Conservation (phyloP, 306 rosid genomes). For the Argentina anserina region DNA sequence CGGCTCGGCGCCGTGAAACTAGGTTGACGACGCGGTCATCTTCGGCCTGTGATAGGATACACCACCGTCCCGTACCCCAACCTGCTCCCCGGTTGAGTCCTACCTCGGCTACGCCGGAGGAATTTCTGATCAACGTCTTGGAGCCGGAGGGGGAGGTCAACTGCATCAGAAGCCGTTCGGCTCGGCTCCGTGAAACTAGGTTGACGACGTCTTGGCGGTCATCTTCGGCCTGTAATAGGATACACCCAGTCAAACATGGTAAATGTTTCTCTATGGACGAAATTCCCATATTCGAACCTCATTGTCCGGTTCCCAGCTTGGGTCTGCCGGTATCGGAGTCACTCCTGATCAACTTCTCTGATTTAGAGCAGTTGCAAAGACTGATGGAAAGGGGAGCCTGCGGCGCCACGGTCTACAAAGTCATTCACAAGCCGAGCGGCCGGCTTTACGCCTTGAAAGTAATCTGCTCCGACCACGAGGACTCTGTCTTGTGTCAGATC, state of each 20-base stretch:
- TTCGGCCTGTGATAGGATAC: not conserved
- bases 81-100: not conserved
- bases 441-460: constrained; percentile 66
- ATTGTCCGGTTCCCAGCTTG: not conserved
- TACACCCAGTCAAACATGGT: not conserved
- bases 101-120: not conserved
- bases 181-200: not conserved
- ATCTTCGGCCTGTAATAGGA: not conserved
- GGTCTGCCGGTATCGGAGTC: not conserved
- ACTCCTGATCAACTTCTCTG: not conserved
- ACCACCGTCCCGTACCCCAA: not conserved
- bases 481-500: constrained; percentile 71
- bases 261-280: not conserved
- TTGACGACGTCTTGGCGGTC: not conserved
- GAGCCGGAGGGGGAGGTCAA: not conserved
- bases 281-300: not conserved
- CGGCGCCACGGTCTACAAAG: constrained; percentile 90
- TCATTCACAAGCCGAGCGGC: constrained; percentile 46
- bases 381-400: constrained; percentile 65
- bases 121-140: not conserved
- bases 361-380: not conserved
- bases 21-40: not conserved
- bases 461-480: constrained; percentile 70
- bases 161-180: not conserved
- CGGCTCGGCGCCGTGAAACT: not conserved